Base-by-base conservation (phyloP, 805 yeast species). In the Vanderwaltozyma verrucispora region DNA sequence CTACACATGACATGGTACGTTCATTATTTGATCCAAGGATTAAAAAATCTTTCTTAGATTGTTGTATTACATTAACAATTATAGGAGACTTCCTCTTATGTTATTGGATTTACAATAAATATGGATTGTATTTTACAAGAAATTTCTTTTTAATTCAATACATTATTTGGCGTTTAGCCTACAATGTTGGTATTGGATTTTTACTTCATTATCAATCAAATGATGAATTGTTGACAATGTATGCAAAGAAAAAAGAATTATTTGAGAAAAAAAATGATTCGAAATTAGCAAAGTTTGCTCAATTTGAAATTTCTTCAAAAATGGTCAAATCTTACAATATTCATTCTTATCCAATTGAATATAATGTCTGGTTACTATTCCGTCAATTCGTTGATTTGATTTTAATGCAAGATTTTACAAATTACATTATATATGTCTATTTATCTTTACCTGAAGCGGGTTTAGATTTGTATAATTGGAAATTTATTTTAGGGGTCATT, bases 1-100 rank as follows among this genome's bases (percentile, higher is more conserved):
- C 72, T 47, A 84, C 94, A 18, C 80, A 79, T 50, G 94, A 84
- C 53, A 83, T 84, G 92, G 80, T 84, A 28, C 69, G 85, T 44
- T 78, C 89, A 1, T 62, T 84, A 35, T 77, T 84, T 48, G 88
- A 84, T 60, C 92, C 92, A 2, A 71, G 78, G 1, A 59, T 82
- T 36, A 68, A 71, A 36, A 85, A 84, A 52, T 77, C 88, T 0
- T 59, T 72, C 35, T 68, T 77, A 33, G 95, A 84, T 53, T 47
- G 69, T 15, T 47, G 71, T 28, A 80, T 83, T 38, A 67, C 80
- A 17, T 35, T 65, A 1, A 52, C 69, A 2, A 54, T 77, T 30
- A 31, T 58, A 4, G 46, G 62, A 1, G 65, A 68, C 42, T 47
- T 58, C 16, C 44, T 47, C 24, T 33, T 65, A 9, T 67, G 63